phyloP scores from a whole-genome alignment of 1,284 basidiomycete species.

The Puccinia coronata region DNA sequence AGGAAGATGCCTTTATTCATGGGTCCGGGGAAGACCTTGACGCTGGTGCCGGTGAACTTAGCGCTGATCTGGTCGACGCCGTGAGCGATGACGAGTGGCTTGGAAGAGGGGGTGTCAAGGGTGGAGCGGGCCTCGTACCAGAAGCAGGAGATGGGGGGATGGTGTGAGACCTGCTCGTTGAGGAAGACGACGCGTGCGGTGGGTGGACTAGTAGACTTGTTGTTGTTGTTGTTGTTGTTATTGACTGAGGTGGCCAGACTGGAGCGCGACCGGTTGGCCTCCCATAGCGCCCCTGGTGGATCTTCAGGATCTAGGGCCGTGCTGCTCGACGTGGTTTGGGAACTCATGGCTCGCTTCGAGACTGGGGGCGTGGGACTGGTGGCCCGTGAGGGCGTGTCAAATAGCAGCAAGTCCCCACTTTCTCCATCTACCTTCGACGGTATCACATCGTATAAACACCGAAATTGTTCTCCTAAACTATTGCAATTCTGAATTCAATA shows the following conservation, averaged over 20 bases:
- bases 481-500: slow-evolving; percentile 67
- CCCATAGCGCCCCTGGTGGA: neutral
- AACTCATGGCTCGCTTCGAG: slow-evolving; percentile 30
- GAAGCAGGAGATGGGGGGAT: slow-evolving; percentile 90
- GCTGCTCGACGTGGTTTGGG: neutral
- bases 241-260: slow-evolving; percentile 3
- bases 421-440: slow-evolving; percentile 8
- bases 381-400: neutral
- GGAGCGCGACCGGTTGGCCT: slow-evolving; percentile 1
- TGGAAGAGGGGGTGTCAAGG: slow-evolving; percentile 3
- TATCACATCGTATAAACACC: slow-evolving; percentile 46
- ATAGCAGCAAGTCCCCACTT: slow-evolving; percentile 18
- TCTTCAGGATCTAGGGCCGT: neutral
- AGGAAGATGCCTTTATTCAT: slow-evolving; percentile 87
- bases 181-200: slow-evolving; percentile 55
- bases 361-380: neutral
- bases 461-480: slow-evolving; percentile 46
- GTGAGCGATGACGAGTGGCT: slow-evolving; percentile 48
- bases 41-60: slow-evolving; percentile 61
- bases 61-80: slow-evolving; percentile 86
- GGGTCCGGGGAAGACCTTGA: slow-evolving; percentile 74
- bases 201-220: slow-evolving; percentile 75
- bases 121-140: slow-evolving; percentile 63
- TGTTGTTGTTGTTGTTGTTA: too few relatives aligned
- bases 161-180: slow-evolving; percentile 80